Percentiles rank a stretch among this genome's conserved stretches.
Evolutionary conservation across 495 filamentous ascomycete genomes (phyloP).

Genomic region (Amniculicola lignicola): DNA sequence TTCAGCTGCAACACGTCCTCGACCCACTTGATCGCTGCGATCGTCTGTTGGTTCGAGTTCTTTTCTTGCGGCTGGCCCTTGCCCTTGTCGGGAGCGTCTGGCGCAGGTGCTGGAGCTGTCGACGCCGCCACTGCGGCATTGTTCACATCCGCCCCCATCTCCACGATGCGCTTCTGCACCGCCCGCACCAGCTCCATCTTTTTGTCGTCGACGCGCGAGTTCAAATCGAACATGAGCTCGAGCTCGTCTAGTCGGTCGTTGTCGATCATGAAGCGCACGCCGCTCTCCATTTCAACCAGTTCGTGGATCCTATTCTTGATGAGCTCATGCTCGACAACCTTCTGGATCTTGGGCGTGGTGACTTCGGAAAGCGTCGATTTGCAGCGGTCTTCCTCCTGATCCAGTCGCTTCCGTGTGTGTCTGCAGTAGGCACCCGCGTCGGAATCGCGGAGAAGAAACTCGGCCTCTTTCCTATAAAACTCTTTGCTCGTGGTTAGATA

Average conservation of each 20-base stretch:
- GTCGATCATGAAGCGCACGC: constrained; percentile 86
- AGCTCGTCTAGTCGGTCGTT: constrained; percentile 78
- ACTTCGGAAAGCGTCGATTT: constrained; percentile 67
- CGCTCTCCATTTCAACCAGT: constrained; percentile 81
- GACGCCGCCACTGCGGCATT: constrained; percentile 51
- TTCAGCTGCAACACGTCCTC: constrained; percentile 86
- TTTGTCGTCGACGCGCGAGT: constrained; percentile 71
- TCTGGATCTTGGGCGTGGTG: constrained; percentile 69
- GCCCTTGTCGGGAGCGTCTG: constrained; percentile 30
- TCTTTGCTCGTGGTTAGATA: constrained; percentile 65
- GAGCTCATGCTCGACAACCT: constrained; percentile 75
- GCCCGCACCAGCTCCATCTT: constrained; percentile 67
- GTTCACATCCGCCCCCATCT: constrained; percentile 80
- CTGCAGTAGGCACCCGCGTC: constrained; percentile 82
- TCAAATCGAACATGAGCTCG: constrained; percentile 70
- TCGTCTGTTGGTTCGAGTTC: constrained; percentile 63
- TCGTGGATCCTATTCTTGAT: constrained; percentile 72
- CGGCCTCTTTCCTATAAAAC: constrained; percentile 77
- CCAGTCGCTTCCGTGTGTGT: constrained; percentile 67
- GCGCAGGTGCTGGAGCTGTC: constrained; percentile 22
- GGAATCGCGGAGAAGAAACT: constrained; percentile 66
- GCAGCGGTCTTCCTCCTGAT: constrained; percentile 79
- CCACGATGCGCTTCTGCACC: constrained; percentile 70
- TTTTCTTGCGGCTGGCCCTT: constrained; percentile 36
- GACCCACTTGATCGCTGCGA: constrained; percentile 90